Evolutionary conservation across 108 stramenopile genomes (phyloP), one percentile per base, ranked within the genome.

Genomic region (Nitzschia sp.): DNA sequence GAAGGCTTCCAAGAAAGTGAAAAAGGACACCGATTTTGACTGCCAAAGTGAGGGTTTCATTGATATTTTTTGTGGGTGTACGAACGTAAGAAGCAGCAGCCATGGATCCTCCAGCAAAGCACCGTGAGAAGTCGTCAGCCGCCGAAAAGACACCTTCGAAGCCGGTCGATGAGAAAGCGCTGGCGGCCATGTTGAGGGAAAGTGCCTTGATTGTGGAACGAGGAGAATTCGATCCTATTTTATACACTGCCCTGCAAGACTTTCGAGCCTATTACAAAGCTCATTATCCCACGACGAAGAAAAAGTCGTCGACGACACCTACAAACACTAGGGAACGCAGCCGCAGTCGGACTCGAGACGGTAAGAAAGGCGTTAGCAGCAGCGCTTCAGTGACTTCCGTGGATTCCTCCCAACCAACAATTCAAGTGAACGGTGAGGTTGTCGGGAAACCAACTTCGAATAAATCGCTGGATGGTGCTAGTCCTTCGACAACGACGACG

Each of bases 161-260:
- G 27, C 28, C 44, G 8, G 55, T 76, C 17, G 47, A 68, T 46
- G 50, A 60, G 63, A 55, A 57, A 38, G 77, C 68, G 23, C 58
- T 89, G 16, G 85, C 85, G 15, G 47, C 68, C n/a, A 69, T 89
- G 81, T 74, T 89, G 35, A 76, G 85, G n/a, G 81, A 80, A 64
- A 85, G 83, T 61, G 85, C 87, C 48, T 58, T 73, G 25, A 55
- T 86, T 53, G 85, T 89, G 36, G 85, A 89, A 67, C 65, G 75
- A 1, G 76, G 71, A 9, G 79, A 89, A 59, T 85, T 85, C 62
- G 74, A 81, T 44, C 72, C 84, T 19, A 53, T 89, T 23, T 59
- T 89, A 45, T 89, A 84, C 54, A 77, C 81, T 27, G 83, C 87
- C 0, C 68, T 89, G 63, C 69, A 78, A 67, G 77, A 76, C 45